Evolutionary conservation across 257 asterid species (phyloP), one percentile per base, ranked within the genome.

Genomic region (Solanum ahanhuiri): DNA sequence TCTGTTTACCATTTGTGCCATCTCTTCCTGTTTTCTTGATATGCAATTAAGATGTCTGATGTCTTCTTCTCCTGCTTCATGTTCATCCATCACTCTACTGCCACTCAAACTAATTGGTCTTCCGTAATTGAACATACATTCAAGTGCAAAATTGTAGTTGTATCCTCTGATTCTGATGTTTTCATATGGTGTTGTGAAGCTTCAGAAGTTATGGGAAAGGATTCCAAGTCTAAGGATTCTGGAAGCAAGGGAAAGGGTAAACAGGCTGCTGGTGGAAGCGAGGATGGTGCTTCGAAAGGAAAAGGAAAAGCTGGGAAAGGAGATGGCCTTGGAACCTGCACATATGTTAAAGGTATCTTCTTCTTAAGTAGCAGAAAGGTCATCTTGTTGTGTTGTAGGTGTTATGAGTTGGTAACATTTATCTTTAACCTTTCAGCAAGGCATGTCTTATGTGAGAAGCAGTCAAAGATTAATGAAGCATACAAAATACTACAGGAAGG

Each of bases 391-490:
- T 35, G 35, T 39, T 64, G 15, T 83, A 37, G 77, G 9, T 66
- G 35, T 83, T 83, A 25, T 37, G 39, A 17, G 25, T 77, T 17
- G 25, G 15, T 77, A 14, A 43, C 72, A 18, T 63, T 66, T 23
- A 35, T 86, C 41, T 75, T 86, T 75, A 28, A 51, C 82, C 85
- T 85, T 90, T 85, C 92, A 96, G 99, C 99, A 85, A 93, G 99
- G 89, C 99, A 97, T 84, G 85, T 97, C 79, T 91, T 97, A 90
- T 97, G 98, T 88, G 98, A 97, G 95, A 95, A 97, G 93, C 98
- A 97, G 93, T 98, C 98, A 83, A 97, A 95, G 93, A 97, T 95
- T 86, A 95, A 95, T 87, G 99, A 97, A 88, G 99, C 99, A 70
- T 97, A 95, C 88, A 97, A 97, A 94, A 95, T 94, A 91, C 92